Conservation (phyloP, 2,329 filamentous ascomycete species). For the Capronia coronata region DNA sequence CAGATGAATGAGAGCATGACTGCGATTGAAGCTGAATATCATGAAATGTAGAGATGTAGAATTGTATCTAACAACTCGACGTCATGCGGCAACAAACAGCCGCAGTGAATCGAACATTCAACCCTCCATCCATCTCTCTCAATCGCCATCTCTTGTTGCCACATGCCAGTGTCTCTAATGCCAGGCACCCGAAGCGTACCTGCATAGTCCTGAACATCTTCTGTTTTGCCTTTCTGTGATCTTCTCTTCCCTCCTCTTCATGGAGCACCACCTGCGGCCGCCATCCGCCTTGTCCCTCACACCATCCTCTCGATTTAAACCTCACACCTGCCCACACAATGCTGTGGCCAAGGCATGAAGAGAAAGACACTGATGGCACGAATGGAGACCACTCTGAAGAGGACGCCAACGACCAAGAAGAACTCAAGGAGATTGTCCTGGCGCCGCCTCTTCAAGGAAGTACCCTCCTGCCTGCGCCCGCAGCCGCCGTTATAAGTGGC, state of each 20-base stretch:
- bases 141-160: background rate
- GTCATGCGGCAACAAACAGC: no score
- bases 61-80: no score
- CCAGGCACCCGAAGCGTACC: slow-evolving; percentile 25
- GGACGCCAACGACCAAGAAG: slow-evolving; percentile 1
- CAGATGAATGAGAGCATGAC: no score
- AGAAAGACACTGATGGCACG: slow-evolving; percentile 7
- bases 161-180: slow-evolving; percentile 6
- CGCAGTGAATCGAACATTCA: background rate
- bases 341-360: slow-evolving; percentile 16
- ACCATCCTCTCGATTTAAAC: slow-evolving; percentile 4
- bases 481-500: slow-evolving; percentile 41
- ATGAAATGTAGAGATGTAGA: no score
- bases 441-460: slow-evolving; percentile 18
- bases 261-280: slow-evolving; percentile 18
- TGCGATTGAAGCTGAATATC: no score
- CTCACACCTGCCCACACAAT: slow-evolving; percentile 8
- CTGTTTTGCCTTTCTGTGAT: background rate
- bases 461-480: slow-evolving; percentile 40
- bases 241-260: slow-evolving; percentile 8
- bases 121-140: background rate
- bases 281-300: slow-evolving; percentile 6
- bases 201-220: slow-evolving; percentile 18
- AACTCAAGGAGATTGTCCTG: slow-evolving; percentile 9
- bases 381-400: slow-evolving; percentile 9